phyloP scores from a whole-genome alignment of 73 alveolate species.

The Paramecium primaurelia region DNA sequence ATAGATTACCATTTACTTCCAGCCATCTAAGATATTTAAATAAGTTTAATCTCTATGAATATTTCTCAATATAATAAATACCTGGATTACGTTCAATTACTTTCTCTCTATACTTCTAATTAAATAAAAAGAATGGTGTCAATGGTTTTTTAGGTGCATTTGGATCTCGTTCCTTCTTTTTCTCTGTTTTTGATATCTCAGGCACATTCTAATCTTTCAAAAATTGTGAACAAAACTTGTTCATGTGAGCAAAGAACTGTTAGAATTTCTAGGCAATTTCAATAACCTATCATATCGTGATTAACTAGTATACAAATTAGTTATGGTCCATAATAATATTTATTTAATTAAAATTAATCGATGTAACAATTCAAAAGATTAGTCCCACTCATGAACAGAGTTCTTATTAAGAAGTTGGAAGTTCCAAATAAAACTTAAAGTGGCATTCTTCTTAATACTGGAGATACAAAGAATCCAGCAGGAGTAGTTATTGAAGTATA shows the following conservation, averaged over 20 bases:
- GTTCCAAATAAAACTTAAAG: conserved; percentile 73
- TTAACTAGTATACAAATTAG: background rate
- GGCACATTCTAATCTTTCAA: background rate
- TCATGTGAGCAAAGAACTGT: background rate
- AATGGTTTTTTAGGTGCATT: background rate
- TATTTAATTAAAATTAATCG: background rate
- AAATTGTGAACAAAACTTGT: background rate
- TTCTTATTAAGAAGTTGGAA: conserved; percentile 67
- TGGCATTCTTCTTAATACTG: conserved; percentile 75
- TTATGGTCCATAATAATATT: background rate
- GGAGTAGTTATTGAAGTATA: conserved; percentile 83
- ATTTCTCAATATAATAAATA: background rate
- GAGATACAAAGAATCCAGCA: conserved; percentile 61
- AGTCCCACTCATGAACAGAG: conserved; percentile 73
- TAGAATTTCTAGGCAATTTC: background rate
- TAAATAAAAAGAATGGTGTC: background rate
- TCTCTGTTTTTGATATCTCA: background rate
- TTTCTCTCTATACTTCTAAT: background rate
- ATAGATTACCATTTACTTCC: background rate
- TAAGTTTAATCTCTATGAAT: background rate
- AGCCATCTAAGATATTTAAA: background rate
- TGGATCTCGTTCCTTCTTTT: background rate
- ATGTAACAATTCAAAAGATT: conserved; percentile 59
- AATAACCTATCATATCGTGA: background rate
- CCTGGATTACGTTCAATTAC: background rate